Conservation (phyloP, 2,329 filamentous ascomycete genomes). For the Hypomyces perniciosus region DNA sequence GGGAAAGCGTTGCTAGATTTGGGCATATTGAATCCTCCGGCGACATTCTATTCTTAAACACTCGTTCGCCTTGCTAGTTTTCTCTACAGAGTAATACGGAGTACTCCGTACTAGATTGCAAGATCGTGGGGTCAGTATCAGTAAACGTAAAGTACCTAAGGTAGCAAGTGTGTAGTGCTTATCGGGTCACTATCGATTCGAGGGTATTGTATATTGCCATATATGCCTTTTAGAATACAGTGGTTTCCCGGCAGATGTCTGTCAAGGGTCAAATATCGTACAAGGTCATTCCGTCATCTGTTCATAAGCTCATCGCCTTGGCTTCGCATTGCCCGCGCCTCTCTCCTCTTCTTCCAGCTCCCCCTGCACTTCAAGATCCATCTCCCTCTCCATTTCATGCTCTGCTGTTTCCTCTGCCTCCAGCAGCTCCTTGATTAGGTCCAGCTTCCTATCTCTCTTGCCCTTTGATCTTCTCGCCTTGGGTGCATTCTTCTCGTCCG, state of each 20-base stretch:
- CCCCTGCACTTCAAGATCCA: conserved; percentile 26
- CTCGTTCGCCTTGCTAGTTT: too few species aligned
- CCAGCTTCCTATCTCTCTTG: conserved; percentile 31
- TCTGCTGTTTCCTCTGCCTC: conserved; percentile 30
- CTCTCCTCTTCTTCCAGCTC: conserved; percentile 17
- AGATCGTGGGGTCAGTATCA: too few species aligned
- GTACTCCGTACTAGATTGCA: too few species aligned
- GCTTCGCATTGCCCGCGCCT: not conserved
- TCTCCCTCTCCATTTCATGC: conserved; percentile 24
- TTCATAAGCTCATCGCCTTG: not conserved
- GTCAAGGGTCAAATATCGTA: not conserved
- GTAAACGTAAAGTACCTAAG: too few species aligned
- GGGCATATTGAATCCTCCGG: too few species aligned
- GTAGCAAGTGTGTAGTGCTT: too few species aligned
- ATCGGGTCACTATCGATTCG: not conserved
- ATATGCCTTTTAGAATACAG: too few species aligned
- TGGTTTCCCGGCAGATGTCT: not conserved
- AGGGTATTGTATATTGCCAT: not conserved
- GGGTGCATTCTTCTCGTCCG: conserved; percentile 31
- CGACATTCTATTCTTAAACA: too few species aligned
- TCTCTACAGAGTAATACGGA: too few species aligned
- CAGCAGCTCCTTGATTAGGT: conserved; percentile 36
- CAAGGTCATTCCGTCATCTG: not conserved
- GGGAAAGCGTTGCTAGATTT: too few species aligned
- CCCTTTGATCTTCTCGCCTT: conserved; percentile 37